Base-by-base conservation (phyloP, 345 rosid species). In the Euphorbia peplus region DNA sequence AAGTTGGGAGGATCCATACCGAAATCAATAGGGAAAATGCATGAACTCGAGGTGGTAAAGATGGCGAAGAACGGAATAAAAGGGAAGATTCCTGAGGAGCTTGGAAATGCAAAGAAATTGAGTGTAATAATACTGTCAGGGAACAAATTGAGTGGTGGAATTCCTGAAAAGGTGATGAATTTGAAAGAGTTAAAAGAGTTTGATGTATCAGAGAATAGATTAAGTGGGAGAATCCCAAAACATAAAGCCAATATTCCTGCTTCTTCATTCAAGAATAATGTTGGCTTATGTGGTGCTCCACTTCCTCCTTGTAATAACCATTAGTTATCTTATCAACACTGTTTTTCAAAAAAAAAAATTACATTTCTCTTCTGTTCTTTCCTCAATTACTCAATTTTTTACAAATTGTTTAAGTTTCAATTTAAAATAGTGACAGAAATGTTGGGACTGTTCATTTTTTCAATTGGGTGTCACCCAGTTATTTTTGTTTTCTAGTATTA, bases 201-300 rank as follows among this genome's bases (percentile, higher is more conserved):
- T 25, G 78, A 85, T 51, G 84, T 82, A 51, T 83, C 89, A 0
- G 24, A 60, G 32, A 85, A 85, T 62, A 67, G 62, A 66, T 30
- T 83, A 37, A 77, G 73, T 3, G 87, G 90, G 10, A 67, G 59
- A 46, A 85, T 85, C 60, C 88, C 84, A 18, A 66, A 76, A 22
- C 88, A 85, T 37, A 74, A 68, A 57, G 74, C 69, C 59, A 62
- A 5, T 3, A 57, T 87, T 64, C 87, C 90, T 13, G 84, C 46
- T 0, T 81, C 84, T 59, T 75, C 84, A 3, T 84, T 84, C 63
- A 28, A 29, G 55, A 69, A 79, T 35, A 87, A 84, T 65, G 71
- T 70, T 37, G 84, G 85, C 7, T 78, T 83, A 55, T 87, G 89
- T 58, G 89, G 81, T 19, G 32, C 69, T 58, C 88, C 89, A 22